A percentile compares a stretch with the other conserved stretches of the same genome.
These are phyloP conservation scores for Aspergillus carbonarius DNA, from an alignment of 2,329 filamentous ascomycete genomes.

Conservation along the genomic window DNA sequence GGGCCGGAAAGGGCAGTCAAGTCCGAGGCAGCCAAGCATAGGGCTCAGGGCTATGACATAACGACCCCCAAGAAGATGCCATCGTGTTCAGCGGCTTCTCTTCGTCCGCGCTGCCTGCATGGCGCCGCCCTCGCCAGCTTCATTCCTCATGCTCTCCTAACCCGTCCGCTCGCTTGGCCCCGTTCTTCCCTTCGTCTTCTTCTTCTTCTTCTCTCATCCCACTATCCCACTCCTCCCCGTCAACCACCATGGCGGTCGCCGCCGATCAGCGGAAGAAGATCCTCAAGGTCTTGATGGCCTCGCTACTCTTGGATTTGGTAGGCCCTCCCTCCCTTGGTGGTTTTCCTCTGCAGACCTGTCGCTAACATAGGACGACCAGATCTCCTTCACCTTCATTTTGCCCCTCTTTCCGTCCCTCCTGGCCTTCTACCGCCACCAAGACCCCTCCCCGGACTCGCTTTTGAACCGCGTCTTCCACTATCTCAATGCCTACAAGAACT, in stretches of 20 bases:
- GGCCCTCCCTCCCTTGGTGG: constrained; percentile 30
- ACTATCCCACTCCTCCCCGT: background rate
- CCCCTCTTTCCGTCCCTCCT: constrained; percentile 93
- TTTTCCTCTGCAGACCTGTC: background rate
- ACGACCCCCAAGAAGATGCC: constrained; percentile 1
- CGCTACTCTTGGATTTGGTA: constrained; percentile 86
- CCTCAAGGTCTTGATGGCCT: constrained; percentile 82
- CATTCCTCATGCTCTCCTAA: constrained; percentile 20
- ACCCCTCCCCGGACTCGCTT: constrained; percentile 63
- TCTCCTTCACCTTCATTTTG: constrained; percentile 98
- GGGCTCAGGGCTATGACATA: constrained; percentile 19
- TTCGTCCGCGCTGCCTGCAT: background rate
- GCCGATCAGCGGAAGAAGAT: constrained; percentile 69
- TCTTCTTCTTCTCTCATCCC: constrained; percentile 19
- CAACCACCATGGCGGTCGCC: constrained; percentile 34
- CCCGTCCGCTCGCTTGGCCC: background rate
- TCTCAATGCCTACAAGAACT: constrained; percentile 91
- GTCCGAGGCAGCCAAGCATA: constrained; percentile 1
- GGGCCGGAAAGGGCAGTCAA: background rate
- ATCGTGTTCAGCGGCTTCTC: background rate
- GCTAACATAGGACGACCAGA: constrained; percentile 53
- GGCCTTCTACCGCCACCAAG: constrained; percentile 89
- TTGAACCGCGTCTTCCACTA: constrained; percentile 77
- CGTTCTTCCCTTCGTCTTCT: constrained; percentile 9
- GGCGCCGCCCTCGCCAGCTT: constrained; percentile 6